Evolutionary conservation across 345 rosid species (phyloP), one percentile per base, ranked within the genome.

Genomic region (Eucalyptus albens): DNA sequence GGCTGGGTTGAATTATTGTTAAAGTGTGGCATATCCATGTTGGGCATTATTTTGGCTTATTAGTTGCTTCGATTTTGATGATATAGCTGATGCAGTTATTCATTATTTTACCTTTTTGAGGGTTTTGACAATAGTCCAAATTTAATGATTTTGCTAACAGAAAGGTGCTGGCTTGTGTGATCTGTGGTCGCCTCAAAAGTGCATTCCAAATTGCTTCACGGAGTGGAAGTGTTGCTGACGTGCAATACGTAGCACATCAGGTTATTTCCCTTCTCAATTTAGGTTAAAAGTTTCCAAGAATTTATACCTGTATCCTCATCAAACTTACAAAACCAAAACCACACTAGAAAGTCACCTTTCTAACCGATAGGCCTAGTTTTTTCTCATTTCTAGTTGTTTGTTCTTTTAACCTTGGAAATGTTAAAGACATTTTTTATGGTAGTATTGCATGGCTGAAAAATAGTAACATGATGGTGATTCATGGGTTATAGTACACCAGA

Each of bases 151-250:
- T 88, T 86, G 86, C 83, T 24, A 92, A 93, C 96, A 97, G 99
- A 94, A 97, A 97, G 91, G 99, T 97, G 92, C 93, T 97, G 93
- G 99, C 99, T 87, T 97, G 99, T 87, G 99, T 97, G 88, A 95
- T 97, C 89, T 97, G 99, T 86, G 99, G 99, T 86, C 99, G 99
- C 62, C 96, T 97, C 86, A 97, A 97, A 95, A 97, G 98, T 88
- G 99, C 99, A 50, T 97, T 97, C 91, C 99, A 97, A 88, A 97
- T 97, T 87, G 99, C 99, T 72, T 95, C 99, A 31, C 96, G 94
- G 88, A 97, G 99, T 89, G 98, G 98, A 91, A 97, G 98, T 86
- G 98, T 97, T 91, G 99, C 99, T 91, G 99, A 97, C 93, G 99
- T 97, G 88, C 97, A 97, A 89, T 97, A 96, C 80, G 99, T 97